Base-by-base conservation (phyloP, 139 green algal genomes). In the Chlorella sp. region DNA sequence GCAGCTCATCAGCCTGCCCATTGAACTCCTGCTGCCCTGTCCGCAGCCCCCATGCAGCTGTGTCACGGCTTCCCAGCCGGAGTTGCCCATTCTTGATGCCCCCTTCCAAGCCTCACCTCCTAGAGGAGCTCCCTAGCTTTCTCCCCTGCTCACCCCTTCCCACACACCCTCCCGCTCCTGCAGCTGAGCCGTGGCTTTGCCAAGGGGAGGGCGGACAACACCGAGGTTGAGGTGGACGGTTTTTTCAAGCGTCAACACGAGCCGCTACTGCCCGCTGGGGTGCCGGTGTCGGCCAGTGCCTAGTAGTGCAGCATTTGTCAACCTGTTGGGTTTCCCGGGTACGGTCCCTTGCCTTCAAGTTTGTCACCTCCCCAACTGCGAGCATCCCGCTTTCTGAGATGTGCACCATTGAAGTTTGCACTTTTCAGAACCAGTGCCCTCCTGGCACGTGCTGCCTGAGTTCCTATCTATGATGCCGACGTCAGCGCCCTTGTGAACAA, bases 101-200 rank as follows among this genome's bases (percentile, higher is more conserved):
- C n/a, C n/a, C n/a, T n/a, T n/a, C n/a, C n/a, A n/a, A n/a, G n/a
- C n/a, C n/a, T n/a, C n/a, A n/a, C n/a, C n/a, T n/a, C n/a, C n/a
- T n/a, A n/a, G n/a, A n/a, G n/a, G n/a, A n/a, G n/a, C n/a, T n/a
- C n/a, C n/a, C n/a, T n/a, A n/a, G n/a, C n/a, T n/a, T n/a, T n/a
- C n/a, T n/a, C n/a, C n/a, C n/a, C n/a, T n/a, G n/a, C n/a, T 57
- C 48, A 57, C 7, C 7, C 48, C 48, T 57, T n/a, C n/a, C n/a
- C n/a, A n/a, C n/a, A n/a, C 48, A 57, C 48, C 48, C 48, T n/a
- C 48, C 48, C 48, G 48, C 68, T 32, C 68, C 9, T 40, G 80
- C 81, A 86, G 81, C 81, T 86, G 57, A 48, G 40, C n/a, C 68
- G 37, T 7, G 32, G 53, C n/a, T 36, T 86, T 26, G n/a, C 73